Conservation (phyloP, 768 basidiomycete genomes). For the Auricularia sp. region DNA sequence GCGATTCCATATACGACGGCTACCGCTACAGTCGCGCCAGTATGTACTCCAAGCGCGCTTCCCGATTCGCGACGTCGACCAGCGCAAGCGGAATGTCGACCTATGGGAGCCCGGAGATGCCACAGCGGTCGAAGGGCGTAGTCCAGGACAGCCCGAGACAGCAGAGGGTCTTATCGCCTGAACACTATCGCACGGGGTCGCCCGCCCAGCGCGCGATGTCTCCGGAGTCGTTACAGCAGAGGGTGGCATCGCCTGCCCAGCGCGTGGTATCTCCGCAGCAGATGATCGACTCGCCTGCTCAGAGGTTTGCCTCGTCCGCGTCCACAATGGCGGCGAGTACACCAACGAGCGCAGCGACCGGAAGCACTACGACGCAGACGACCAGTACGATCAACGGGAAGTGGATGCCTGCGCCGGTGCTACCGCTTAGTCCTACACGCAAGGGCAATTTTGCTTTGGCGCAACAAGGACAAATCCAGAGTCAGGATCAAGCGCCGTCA, state of each 20-base stretch:
- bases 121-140: background rate
- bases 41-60: constrained; percentile 30
- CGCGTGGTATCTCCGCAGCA: too few species aligned
- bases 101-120: background rate
- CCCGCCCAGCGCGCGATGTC: too few species aligned
- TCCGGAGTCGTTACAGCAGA: too few species aligned
- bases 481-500: background rate
- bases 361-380: background rate
- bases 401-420: background rate
- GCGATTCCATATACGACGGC: constrained; percentile 65
- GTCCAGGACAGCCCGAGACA: too few species aligned
- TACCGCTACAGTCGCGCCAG: constrained; percentile 40
- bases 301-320: background rate
- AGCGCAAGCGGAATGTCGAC: background rate
- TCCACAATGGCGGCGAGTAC: background rate
- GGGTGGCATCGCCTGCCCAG: too few species aligned
- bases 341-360: background rate
- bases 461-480: background rate
- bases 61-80: constrained; percentile 1
- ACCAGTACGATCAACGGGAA: background rate
- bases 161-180: too few species aligned
- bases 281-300: too few species aligned
- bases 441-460: background rate
- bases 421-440: background rate
- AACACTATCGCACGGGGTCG: too few species aligned